Evolutionary conservation across 495 filamentous ascomycete genomes (phyloP), one percentile per base, ranked within the genome.

Genomic region (Penicillium taxi): DNA sequence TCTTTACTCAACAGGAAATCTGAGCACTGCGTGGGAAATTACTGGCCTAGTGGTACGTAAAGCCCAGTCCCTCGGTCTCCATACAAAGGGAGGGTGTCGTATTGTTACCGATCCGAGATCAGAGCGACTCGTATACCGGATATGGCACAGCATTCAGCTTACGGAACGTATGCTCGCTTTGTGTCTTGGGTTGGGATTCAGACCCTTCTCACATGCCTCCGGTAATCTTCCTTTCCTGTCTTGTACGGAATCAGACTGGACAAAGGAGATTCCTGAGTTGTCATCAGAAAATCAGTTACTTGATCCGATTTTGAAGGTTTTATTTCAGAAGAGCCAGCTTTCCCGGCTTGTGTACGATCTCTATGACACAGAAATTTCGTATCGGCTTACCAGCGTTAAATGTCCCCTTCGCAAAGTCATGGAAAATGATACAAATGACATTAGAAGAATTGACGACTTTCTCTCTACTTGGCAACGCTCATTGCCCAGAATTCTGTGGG

Each of bases 141-240:
- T 50, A 14, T 53, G 50, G 50, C 46, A 47, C n/a, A 41, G 16
- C 19, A 32, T 43, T 6, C 27, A 40, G 21, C 39, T 41, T 8
- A 34, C 42, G 36, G 47, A 47, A 25, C 23, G 37, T 18, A 37
- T 39, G 14, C 35, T 50, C 3, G 42, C 31, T 6, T 28, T 35
- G 20, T 46, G 50, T 22, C 8, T 53, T 11, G 46, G 50, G 0
- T 5, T 47, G 9, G 9, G 2, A 33, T 25, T 16, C 41, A 46
- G 9, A 21, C 42, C 7, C n/a, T 42, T 23, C 16, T 41, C 25
- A 31, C 34, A 24, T 6, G 32, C 37, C 17, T 40, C 31, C 34
- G 34, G 40, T 5, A 9, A 11, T 9, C 42, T 39, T 2, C 16
- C 47, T 20, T 42, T 46, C 2, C 20, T 20, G 7, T 45, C 25